A percentile compares a stretch with the other conserved stretches of the same genome.
These are phyloP conservation scores for Parsonsia alboflavescens DNA, from an alignment of 257 asterid species.

Conservation along the genomic window DNA sequence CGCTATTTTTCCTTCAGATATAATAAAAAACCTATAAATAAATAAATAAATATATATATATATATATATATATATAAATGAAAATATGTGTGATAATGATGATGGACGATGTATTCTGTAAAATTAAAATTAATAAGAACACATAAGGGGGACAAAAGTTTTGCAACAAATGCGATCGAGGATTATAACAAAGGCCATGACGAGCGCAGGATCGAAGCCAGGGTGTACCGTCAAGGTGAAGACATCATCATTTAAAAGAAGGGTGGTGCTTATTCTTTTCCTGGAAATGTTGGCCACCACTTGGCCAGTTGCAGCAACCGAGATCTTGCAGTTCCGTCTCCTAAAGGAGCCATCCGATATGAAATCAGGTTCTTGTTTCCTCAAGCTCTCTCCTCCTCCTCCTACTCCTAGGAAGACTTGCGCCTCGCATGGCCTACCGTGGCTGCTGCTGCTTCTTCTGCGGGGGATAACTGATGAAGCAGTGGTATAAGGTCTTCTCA, in stretches of 20 bases:
- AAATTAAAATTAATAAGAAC: conserved; percentile 17
- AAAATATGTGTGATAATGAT: too few species aligned
- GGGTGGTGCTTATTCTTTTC: conserved; percentile 26
- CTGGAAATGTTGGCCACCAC: conserved; percentile 26
- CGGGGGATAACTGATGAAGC: too few species aligned
- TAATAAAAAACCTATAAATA: too few species aligned
- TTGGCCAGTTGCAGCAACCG: conserved; percentile 4
- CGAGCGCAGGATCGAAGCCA: conserved; percentile 20
- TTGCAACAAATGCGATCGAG: conserved; percentile 31
- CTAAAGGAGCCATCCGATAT: conserved; percentile 28
- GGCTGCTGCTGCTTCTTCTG: too few species aligned
- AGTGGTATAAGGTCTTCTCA: conserved; percentile 22
- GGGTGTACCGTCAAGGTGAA: conserved; percentile 29
- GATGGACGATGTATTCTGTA: too few species aligned
- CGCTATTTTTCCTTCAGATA: too few species aligned
- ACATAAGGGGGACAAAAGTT: conserved; percentile 22
- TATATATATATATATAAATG: too few species aligned
- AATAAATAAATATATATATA: too few species aligned
- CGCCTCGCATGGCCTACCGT: conserved; percentile 17
- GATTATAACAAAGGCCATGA: conserved; percentile 35
- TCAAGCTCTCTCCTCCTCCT: background rate
- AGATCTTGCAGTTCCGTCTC: conserved; percentile 33
- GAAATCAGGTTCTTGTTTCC: conserved; percentile 13
- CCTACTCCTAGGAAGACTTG: conserved; percentile 21
- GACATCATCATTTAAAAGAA: conserved; percentile 32